Percentiles rank a stretch among this genome's conserved stretches.
These are phyloP conservation scores for Paracamarosporium sp. DNA, from an alignment of 2,329 filamentous ascomycete species.

Conservation along the genomic window DNA sequence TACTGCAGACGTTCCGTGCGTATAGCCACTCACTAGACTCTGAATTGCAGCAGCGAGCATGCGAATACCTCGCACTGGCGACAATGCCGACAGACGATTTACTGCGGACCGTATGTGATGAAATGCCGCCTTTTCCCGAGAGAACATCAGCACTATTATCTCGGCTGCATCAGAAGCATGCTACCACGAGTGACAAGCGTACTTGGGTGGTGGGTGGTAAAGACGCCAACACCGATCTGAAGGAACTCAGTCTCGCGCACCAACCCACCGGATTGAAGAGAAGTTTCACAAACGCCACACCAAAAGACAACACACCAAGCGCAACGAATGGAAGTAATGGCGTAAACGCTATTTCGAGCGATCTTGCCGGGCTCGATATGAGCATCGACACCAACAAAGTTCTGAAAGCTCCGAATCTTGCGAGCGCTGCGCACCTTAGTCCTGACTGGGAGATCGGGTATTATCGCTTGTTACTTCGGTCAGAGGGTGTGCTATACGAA, in stretches of 20 bases:
- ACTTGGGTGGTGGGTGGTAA: constrained; percentile 99
- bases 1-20: constrained; percentile 85
- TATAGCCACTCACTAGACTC: constrained; percentile 96
- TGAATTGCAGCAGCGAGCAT: constrained; percentile 94
- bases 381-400: constrained; percentile 64
- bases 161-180: constrained; percentile 91
- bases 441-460: constrained; percentile 95
- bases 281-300: constrained; percentile 70
- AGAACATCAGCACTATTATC: constrained; percentile 90
- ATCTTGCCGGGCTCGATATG: constrained; percentile 83
- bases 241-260: constrained; percentile 75
- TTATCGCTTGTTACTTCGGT: constrained; percentile 77
- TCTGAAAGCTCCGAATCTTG: constrained; percentile 78
- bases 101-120: constrained; percentile 90
- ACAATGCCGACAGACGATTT: constrained; percentile 89
- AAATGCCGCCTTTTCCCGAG: constrained; percentile 98
- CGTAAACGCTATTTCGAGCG: constrained; percentile 59
- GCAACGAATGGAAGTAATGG: constrained; percentile 54
- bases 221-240: constrained; percentile 83
- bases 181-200: constrained; percentile 89
- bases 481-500: constrained; percentile 92
- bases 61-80: constrained; percentile 88
- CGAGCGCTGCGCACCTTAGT: constrained; percentile 88
- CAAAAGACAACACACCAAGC: constrained; percentile 34
- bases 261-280: constrained; percentile 85